A percentile compares a stretch with the other conserved stretches of the same genome.
Evolutionary conservation across 345 rosid genomes (phyloP).

Genomic region (Eucalyptus marginata): DNA sequence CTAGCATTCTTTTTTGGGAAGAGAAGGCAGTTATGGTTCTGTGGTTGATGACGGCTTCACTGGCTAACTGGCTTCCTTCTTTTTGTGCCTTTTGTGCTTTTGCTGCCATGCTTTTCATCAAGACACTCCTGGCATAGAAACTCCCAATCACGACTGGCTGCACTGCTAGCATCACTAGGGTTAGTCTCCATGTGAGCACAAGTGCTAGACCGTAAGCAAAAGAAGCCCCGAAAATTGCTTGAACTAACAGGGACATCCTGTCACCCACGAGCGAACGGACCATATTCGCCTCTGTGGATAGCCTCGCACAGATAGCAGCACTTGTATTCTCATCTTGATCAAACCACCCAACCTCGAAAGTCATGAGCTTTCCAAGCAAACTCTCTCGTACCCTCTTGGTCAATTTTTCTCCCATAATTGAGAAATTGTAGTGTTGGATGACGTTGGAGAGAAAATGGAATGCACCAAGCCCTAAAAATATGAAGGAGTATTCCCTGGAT

Average conservation of each 20-base stretch:
- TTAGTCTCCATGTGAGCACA: slow-evolving; percentile 40
- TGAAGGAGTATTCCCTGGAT: slow-evolving; percentile 26
- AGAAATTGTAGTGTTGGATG: slow-evolving; percentile 51
- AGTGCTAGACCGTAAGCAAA: slow-evolving; percentile 39
- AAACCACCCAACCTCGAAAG: slow-evolving; percentile 55
- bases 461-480: slow-evolving; percentile 41
- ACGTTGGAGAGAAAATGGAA: slow-evolving; percentile 35
- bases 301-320: slow-evolving; percentile 51
- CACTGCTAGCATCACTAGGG: slow-evolving; percentile 47
- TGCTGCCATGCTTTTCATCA: slow-evolving; percentile 52
- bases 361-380: slow-evolving; percentile 38
- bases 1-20: slow-evolving; percentile 45
- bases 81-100: slow-evolving; percentile 56
- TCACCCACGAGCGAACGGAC: slow-evolving; percentile 53
- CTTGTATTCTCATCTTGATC: slow-evolving; percentile 60
- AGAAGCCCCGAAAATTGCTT: slow-evolving; percentile 41
- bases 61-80: slow-evolving; percentile 63
- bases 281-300: slow-evolving; percentile 51
- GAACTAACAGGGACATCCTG: slow-evolving; percentile 48
- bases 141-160: slow-evolving; percentile 57
- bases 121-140: slow-evolving; percentile 27
- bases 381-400: slow-evolving; percentile 51
- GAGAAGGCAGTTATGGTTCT: slow-evolving; percentile 71
- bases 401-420: slow-evolving; percentile 56
- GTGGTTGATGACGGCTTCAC: slow-evolving; percentile 57